phyloP scores from a whole-genome alignment of 331 rosid genomes.

The Quercus phellos region DNA sequence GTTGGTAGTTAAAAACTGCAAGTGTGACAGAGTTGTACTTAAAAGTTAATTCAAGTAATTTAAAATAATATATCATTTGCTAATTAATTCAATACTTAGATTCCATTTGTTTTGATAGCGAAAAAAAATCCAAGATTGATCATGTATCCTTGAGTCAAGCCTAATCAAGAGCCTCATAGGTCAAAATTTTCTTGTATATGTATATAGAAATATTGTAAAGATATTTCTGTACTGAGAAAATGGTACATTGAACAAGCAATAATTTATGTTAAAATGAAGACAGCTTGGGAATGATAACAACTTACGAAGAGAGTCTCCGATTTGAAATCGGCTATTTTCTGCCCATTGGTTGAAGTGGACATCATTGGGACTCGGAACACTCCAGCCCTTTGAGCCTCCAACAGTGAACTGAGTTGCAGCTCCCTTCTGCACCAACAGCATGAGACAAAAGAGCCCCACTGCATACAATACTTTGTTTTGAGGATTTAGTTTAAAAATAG shows the following conservation, averaged over 20 bases:
- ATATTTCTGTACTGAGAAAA: no score
- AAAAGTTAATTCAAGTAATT: not conserved
- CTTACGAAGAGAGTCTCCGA: constrained; percentile 68
- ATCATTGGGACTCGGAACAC: constrained; percentile 40
- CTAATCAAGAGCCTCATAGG: no score
- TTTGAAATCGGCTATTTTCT: constrained; percentile 49
- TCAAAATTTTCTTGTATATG: no score
- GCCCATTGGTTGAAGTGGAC: constrained; percentile 65
- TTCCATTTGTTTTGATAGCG: no score
- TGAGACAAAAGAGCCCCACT: constrained; percentile 36
- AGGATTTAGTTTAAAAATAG: not conserved
- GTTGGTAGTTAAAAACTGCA: constrained; percentile 63
- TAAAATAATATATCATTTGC: not conserved
- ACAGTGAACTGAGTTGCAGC: constrained; percentile 40
- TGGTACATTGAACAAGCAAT: no score
- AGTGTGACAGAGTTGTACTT: not conserved
- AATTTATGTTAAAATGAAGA: no score
- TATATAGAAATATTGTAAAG: no score
- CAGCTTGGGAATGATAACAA: not conserved
- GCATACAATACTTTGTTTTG: constrained; percentile 20
- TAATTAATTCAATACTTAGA: not conserved
- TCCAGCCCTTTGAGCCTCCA: constrained; percentile 73
- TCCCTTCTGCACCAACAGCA: constrained; percentile 40
- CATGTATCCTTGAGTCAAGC: no score
- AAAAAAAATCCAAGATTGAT: no score